phyloP scores from a whole-genome alignment of 345 rosid genomes.

The Eucalyptus shirleyi region DNA sequence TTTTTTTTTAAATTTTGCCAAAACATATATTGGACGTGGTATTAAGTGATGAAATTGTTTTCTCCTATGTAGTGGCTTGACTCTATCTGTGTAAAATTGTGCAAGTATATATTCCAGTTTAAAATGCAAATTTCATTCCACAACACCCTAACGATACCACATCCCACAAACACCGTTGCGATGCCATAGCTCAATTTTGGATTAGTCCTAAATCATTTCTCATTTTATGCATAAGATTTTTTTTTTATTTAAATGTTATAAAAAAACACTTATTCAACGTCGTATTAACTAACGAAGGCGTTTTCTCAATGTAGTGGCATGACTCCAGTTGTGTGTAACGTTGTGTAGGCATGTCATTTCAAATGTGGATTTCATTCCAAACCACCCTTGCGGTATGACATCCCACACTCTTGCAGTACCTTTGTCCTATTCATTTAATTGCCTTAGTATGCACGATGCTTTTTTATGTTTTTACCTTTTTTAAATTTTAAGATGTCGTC shows the following conservation, averaged over 20 bases:
- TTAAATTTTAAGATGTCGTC: neutral
- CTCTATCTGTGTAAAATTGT: neutral
- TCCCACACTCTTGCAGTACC: neutral
- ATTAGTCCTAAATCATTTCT: neutral
- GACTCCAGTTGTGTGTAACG: neutral
- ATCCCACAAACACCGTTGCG: neutral
- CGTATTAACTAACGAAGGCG: neutral
- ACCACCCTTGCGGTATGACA: neutral
- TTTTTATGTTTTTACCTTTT: neutral
- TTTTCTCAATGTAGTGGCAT: neutral
- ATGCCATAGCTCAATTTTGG: neutral
- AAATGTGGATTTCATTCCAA: neutral
- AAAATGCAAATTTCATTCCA: neutral
- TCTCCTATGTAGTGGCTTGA: neutral
- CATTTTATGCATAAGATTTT: neutral
- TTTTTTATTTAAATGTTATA: neutral
- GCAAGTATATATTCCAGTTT: neutral
- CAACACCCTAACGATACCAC: neutral
- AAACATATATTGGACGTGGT: neutral
- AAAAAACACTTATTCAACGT: neutral
- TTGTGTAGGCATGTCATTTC: neutral
- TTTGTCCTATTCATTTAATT: neutral
- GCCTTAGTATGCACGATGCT: neutral
- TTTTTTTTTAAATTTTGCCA: neutral
- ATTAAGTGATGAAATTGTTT: neutral